phyloP scores from a whole-genome alignment of 371 early-diverging fungal genomes.

The Dichotomocladium elegans region DNA sequence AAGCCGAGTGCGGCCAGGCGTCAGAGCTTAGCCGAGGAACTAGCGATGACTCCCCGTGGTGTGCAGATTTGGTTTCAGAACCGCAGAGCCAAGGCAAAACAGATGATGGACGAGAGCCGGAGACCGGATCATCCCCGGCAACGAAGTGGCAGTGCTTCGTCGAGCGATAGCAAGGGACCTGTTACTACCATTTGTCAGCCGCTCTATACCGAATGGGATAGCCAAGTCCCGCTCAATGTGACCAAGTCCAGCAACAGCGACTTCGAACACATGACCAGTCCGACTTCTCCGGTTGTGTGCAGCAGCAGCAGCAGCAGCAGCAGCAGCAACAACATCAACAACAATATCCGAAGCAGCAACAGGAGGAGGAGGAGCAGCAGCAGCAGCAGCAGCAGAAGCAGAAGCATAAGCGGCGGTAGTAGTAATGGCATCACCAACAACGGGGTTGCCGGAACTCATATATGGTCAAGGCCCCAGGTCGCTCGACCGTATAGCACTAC shows the following conservation, averaged over 20 bases:
- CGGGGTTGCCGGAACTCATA: neutral
- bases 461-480: neutral
- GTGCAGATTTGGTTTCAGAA: constrained; percentile 99
- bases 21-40: constrained; percentile 59
- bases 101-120: neutral
- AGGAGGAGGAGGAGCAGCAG: neutral
- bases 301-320: constrained; percentile 2
- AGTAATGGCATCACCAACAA: too few relatives aligned
- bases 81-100: constrained; percentile 79
- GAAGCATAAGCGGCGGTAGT: neutral
- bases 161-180: neutral
- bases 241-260: constrained; percentile 2
- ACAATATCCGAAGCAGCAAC: neutral
- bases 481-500: neutral
- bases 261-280: neutral
- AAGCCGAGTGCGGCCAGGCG: constrained; percentile 68
- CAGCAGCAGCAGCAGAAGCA: constrained; percentile 1
- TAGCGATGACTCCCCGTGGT: constrained; percentile 84
- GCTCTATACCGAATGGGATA: constrained; percentile 16
- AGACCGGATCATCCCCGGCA: constrained; percentile 1
- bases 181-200: neutral
- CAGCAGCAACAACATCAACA: neutral
- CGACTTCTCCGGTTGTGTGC: neutral
- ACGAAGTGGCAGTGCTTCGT: neutral
- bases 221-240: constrained; percentile 16